phyloP scores from a whole-genome alignment of 768 basidiomycete species.

The Auricularia auricula-judae region DNA sequence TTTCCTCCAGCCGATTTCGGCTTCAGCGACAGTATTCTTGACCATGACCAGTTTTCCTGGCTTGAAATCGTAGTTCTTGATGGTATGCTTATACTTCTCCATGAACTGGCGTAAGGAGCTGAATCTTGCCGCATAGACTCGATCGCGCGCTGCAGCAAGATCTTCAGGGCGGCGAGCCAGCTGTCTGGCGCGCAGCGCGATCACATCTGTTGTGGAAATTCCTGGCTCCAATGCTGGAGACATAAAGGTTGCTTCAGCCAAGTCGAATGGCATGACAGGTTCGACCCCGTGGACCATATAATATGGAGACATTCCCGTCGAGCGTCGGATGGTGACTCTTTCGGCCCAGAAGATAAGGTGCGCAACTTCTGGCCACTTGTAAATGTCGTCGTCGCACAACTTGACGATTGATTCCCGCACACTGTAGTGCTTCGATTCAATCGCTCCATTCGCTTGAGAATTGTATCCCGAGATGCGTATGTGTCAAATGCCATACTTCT shows the following conservation, averaged over 20 bases:
- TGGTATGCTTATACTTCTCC: slow-evolving; percentile 8
- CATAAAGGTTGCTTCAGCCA: slow-evolving; percentile 22
- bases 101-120: slow-evolving; percentile 17
- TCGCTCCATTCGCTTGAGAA: slow-evolving; percentile 4
- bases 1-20: slow-evolving; percentile 17
- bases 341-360: slow-evolving; percentile 6
- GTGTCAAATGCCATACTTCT: slow-evolving; percentile 2
- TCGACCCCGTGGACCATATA: slow-evolving; percentile 18
- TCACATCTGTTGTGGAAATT: slow-evolving; percentile 13
- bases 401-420: slow-evolving; percentile 5
- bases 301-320: slow-evolving; percentile 16
- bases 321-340: slow-evolving; percentile 9
- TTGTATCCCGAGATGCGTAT: slow-evolving; percentile 7
- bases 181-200: slow-evolving; percentile 15
- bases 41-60: slow-evolving; percentile 25
- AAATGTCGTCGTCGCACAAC: background rate
- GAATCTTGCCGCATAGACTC: slow-evolving; percentile 11
- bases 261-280: slow-evolving; percentile 22
- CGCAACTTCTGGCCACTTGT: slow-evolving; percentile 1
- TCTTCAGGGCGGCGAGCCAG: slow-evolving; percentile 17
- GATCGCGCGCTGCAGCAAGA: slow-evolving; percentile 7
- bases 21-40: slow-evolving; percentile 23
- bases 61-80: slow-evolving; percentile 17
- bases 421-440: slow-evolving; percentile 3
- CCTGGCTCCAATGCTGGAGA: slow-evolving; percentile 10